Conservation (phyloP, 2,329 filamentous ascomycete species). For the Aspergillus hiratsukae region DNA sequence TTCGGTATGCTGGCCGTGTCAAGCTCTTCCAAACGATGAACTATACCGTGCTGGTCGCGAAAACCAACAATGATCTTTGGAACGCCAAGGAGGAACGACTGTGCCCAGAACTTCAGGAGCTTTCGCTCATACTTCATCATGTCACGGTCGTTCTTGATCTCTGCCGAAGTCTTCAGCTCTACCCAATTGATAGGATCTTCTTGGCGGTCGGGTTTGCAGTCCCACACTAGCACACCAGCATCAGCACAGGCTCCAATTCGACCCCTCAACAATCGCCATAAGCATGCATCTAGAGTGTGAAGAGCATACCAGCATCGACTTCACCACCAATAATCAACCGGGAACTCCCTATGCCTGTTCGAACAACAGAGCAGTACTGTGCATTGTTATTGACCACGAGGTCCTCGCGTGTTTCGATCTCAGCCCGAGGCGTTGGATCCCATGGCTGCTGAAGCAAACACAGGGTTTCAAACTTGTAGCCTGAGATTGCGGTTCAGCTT, state of each 20-base stretch:
- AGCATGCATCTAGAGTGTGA: not conserved
- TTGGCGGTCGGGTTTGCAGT: conserved; percentile 65
- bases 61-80: conserved; percentile 90
- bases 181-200: conserved; percentile 81
- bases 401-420: conserved; percentile 71
- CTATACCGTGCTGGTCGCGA: conserved; percentile 65
- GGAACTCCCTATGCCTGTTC: conserved; percentile 75
- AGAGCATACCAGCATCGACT: conserved; percentile 72
- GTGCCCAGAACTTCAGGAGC: conserved; percentile 92
- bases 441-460: conserved; percentile 71
- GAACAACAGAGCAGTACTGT: conserved; percentile 93
- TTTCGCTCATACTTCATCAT: conserved; percentile 79
- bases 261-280: not conserved
- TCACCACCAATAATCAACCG: conserved; percentile 82
- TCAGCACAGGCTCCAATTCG: not conserved
- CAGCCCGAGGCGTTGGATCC: conserved; percentile 65
- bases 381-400: conserved; percentile 79
- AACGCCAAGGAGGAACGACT: conserved; percentile 90
- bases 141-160: conserved; percentile 64
- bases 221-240: conserved; percentile 60
- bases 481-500: conserved; percentile 40
- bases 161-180: conserved; percentile 85
- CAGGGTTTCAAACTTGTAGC: conserved; percentile 94
- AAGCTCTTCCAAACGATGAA: conserved; percentile 70
- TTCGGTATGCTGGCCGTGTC: conserved; percentile 74